Evolutionary conservation across 2,329 filamentous ascomycete species (phyloP).

Genomic region (Didymella pomorum): DNA sequence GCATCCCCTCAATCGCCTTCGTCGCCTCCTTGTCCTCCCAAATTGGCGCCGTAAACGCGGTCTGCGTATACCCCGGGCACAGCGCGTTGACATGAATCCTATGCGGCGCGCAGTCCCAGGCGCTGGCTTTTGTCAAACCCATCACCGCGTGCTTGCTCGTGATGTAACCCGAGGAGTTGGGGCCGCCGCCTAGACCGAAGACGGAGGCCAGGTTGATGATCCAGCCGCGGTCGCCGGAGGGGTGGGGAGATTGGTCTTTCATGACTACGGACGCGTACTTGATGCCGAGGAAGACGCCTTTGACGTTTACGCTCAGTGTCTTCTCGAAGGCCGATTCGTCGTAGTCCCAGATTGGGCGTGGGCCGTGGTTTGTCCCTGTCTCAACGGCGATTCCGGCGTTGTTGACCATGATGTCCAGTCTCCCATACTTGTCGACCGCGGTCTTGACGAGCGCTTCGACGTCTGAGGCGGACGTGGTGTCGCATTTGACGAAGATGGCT

Average conservation of each 20-base stretch:
- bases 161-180: slow-evolving; percentile 47
- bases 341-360: slow-evolving; percentile 56
- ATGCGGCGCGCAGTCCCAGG: slow-evolving; percentile 59
- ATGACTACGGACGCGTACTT: slow-evolving; percentile 61
- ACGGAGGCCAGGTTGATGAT: slow-evolving; percentile 66
- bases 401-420: slow-evolving; percentile 59
- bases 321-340: slow-evolving; percentile 57
- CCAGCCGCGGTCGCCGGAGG: slow-evolving; percentile 53
- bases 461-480: slow-evolving; percentile 55
- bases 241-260: slow-evolving; percentile 56
- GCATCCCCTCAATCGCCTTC: slow-evolving; percentile 27
- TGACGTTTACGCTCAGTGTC: slow-evolving; percentile 50
- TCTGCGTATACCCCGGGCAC: slow-evolving; percentile 58
- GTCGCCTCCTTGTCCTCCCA: slow-evolving; percentile 20
- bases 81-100: slow-evolving; percentile 63
- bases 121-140: slow-evolving; percentile 59
- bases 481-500: slow-evolving; percentile 49
- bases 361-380: slow-evolving; percentile 29
- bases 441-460: slow-evolving; percentile 54
- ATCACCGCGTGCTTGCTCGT: slow-evolving; percentile 61
- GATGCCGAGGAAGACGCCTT: slow-evolving; percentile 53
- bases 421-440: slow-evolving; percentile 56
- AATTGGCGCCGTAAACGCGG: slow-evolving; percentile 38
- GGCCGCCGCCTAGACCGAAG: slow-evolving; percentile 32
- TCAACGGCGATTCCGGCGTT: slow-evolving; percentile 59